phyloP scores from a whole-genome alignment of 495 filamentous ascomycete genomes.

The Glonium stellatum region DNA sequence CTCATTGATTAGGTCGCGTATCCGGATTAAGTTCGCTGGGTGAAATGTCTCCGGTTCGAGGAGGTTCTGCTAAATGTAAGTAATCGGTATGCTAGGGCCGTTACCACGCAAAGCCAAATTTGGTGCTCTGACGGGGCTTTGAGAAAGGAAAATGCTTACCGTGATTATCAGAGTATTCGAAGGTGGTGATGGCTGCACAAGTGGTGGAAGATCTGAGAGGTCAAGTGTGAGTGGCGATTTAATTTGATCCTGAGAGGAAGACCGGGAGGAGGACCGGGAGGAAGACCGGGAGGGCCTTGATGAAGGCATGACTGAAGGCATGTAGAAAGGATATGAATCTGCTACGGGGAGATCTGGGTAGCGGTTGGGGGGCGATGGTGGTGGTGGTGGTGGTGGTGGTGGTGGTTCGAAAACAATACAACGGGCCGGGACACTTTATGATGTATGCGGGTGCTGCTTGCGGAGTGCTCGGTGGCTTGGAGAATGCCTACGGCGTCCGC shows the following conservation, averaged over 20 bases:
- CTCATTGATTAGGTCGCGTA: constrained; percentile 62
- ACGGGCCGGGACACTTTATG: background rate
- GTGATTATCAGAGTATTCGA: constrained; percentile 87
- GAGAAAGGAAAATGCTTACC: constrained; percentile 7
- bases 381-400: background rate
- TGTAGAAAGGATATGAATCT: constrained; percentile 5
- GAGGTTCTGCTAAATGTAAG: constrained; percentile 51
- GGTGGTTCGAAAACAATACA: background rate
- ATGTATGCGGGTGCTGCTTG: background rate
- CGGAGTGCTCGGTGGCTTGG: background rate
- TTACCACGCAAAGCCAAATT: background rate
- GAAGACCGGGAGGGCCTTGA: constrained; percentile 23
- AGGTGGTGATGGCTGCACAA: constrained; percentile 71
- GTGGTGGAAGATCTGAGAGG: constrained; percentile 68
- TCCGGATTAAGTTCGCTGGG: constrained; percentile 62
- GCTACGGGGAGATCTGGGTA: background rate
- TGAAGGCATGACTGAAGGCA: constrained; percentile 19
- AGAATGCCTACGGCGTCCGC: background rate
- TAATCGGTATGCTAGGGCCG: background rate
- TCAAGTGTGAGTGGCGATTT: constrained; percentile 67
- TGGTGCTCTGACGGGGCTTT: constrained; percentile 41
- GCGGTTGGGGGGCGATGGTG: background rate
- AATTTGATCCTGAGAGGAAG: constrained; percentile 13
- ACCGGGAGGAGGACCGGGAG: too few species aligned
- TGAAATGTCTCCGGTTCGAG: constrained; percentile 71